Conservation (phyloP, 2,329 filamentous ascomycete species). For the Alternaria sp. region DNA sequence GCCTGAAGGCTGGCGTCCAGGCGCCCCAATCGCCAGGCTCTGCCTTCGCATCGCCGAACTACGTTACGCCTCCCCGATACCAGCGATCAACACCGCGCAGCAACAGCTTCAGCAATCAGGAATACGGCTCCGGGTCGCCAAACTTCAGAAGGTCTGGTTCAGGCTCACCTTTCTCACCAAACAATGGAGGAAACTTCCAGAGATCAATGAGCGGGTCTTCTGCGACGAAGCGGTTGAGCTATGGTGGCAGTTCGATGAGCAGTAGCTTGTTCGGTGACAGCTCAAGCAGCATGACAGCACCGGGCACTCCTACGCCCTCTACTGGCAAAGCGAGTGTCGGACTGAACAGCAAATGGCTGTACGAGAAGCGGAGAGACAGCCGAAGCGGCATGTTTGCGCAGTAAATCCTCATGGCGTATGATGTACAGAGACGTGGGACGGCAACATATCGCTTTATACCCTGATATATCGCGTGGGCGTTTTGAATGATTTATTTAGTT, state of each 20-base stretch:
- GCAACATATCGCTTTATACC: conserved; percentile 40
- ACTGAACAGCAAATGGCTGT: conserved; percentile 93
- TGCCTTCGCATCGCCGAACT: conserved; percentile 56
- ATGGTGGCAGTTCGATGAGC: conserved; percentile 59
- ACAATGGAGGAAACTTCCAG: conserved; percentile 62
- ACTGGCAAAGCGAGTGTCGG: conserved; percentile 70
- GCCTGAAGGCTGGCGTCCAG: conserved; percentile 69
- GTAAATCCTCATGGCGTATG: neutral
- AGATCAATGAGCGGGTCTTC: conserved; percentile 63
- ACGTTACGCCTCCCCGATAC: conserved; percentile 87
- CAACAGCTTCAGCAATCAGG: conserved; percentile 62
- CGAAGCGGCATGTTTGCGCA: conserved; percentile 39
- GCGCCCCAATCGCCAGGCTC: conserved; percentile 70
- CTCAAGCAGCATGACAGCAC: conserved; percentile 50
- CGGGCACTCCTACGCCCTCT: conserved; percentile 71
- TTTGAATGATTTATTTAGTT: conserved; percentile 2
- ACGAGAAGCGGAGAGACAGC: conserved; percentile 74
- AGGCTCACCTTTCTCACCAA: conserved; percentile 59
- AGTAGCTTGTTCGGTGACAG: conserved; percentile 41
- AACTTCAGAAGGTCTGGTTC: conserved; percentile 33
- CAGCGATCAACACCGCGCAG: conserved; percentile 73
- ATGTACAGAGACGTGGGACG: neutral
- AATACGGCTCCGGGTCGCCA: conserved; percentile 54
- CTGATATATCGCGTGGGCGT: conserved; percentile 39
- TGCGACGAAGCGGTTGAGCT: conserved; percentile 65